These are phyloP conservation scores for Ophiorrhiza pumila DNA, from an alignment of 257 asterid species.

Conservation along the genomic window DNA sequence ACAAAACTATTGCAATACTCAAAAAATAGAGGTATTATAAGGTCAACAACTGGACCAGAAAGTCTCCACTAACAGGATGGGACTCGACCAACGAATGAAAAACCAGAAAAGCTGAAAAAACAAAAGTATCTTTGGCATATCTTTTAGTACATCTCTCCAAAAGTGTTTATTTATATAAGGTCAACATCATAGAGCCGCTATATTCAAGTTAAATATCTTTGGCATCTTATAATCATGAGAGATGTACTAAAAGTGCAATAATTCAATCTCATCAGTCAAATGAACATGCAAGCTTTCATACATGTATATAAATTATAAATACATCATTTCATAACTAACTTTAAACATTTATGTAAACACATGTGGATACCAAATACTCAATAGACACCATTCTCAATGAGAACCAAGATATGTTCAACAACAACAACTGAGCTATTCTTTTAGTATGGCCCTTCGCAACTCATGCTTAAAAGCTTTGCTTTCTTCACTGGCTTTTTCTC, in stretches of 20 bases:
- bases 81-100: not conserved
- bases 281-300: not conserved
- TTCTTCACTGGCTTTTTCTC: slow-evolving; percentile 78
- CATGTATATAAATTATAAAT: no score
- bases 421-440: slow-evolving; percentile 31
- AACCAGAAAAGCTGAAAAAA: not conserved
- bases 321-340: not conserved
- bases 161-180: no score
- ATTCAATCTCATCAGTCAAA: not conserved
- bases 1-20: not conserved
- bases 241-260: not conserved
- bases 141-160: no score
- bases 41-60: not conserved
- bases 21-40: not conserved
- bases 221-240: not conserved
- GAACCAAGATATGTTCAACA: not conserved
- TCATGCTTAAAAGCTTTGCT: slow-evolving; percentile 71
- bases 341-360: not conserved
- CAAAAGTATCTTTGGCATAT: no score
- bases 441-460: slow-evolving; percentile 64
- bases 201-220: not conserved
- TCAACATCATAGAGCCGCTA: slow-evolving; percentile 18
- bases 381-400: not conserved
- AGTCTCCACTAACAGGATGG: not conserved
- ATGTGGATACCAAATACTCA: not conserved